Conservation (phyloP, 495 filamentous ascomycete species). For the Hyaloscypha finlandica region DNA sequence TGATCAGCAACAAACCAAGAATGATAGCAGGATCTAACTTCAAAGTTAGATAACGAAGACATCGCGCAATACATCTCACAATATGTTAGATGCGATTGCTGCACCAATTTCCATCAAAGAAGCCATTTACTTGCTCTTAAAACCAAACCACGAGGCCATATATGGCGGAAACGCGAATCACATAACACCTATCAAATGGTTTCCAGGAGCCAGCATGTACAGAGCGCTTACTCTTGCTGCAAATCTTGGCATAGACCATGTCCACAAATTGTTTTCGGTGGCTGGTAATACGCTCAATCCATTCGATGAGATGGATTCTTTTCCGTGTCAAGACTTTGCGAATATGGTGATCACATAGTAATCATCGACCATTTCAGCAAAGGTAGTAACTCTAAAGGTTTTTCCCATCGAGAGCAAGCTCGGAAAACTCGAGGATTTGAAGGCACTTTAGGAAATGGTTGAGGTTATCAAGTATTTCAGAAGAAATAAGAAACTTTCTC, state of each 20-base stretch:
- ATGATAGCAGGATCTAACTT: not conserved
- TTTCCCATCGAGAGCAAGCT: not conserved
- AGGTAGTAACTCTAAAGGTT: not conserved
- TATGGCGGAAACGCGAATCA: not conserved
- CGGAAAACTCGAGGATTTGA: not conserved
- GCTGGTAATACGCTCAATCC: constrained; percentile 11
- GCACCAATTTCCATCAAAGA: constrained; percentile 10
- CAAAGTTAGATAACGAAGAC: constrained; percentile 1
- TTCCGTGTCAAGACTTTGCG: constrained; percentile 6
- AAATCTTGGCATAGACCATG: constrained; percentile 11
- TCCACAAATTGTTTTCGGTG: constrained; percentile 3
- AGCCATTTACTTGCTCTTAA: not conserved
- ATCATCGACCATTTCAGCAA: not conserved
- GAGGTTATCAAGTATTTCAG: not conserved
- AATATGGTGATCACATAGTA: constrained; percentile 3
- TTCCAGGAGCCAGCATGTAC: constrained; percentile 10
- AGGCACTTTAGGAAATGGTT: not conserved
- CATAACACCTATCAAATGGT: constrained; percentile 1
- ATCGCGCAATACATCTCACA: not conserved
- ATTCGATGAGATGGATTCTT: constrained; percentile 3
- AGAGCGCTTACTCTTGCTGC: constrained; percentile 5
- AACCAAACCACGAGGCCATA: not conserved
- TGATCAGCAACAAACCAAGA: not conserved
- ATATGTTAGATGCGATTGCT: not conserved
- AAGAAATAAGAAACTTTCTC: not conserved